A percentile compares a stretch with the other conserved stretches of the same genome.
Conservation (phyloP, 2,329 filamentous ascomycete species). For the Knufia fluminis region DNA sequence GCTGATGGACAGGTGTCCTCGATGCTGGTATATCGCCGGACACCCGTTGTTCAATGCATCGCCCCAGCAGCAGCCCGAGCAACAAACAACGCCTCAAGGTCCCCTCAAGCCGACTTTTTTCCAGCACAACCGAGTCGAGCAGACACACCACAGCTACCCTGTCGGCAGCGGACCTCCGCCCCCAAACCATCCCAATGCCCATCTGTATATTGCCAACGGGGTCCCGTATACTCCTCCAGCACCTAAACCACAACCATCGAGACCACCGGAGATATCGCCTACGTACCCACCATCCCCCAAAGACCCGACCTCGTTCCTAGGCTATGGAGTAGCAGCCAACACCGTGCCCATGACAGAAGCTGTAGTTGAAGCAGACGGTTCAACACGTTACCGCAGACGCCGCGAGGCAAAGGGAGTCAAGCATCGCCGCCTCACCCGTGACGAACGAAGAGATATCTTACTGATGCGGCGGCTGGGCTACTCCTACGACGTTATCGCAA, state of each 20-base stretch:
- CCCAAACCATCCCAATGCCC: neutral
- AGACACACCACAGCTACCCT: neutral
- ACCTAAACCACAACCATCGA: neutral
- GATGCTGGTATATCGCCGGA: constrained; percentile 1
- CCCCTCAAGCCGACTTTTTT: neutral
- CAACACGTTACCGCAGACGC: neutral
- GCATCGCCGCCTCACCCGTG: constrained; percentile 13
- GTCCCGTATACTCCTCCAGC: neutral
- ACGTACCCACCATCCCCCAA: neutral
- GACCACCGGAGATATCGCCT: neutral
- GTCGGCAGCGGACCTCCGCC: neutral
- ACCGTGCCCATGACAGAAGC: neutral
- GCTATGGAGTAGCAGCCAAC: neutral
- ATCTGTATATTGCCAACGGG: neutral
- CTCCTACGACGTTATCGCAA: constrained; percentile 18
- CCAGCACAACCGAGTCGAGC: neutral
- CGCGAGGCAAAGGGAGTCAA: neutral
- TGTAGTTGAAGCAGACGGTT: neutral
- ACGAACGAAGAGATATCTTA: constrained; percentile 22
- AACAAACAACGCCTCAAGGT: neutral
- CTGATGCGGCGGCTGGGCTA: constrained; percentile 19
- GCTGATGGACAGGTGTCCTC: constrained; percentile 2
- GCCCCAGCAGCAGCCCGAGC: neutral
- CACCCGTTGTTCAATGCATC: neutral
- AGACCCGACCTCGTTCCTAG: neutral